A percentile compares a stretch with the other conserved stretches of the same genome.
These are phyloP conservation scores for Carex kokanica DNA, from an alignment of 176 grass and related monocot species.

Conservation along the genomic window DNA sequence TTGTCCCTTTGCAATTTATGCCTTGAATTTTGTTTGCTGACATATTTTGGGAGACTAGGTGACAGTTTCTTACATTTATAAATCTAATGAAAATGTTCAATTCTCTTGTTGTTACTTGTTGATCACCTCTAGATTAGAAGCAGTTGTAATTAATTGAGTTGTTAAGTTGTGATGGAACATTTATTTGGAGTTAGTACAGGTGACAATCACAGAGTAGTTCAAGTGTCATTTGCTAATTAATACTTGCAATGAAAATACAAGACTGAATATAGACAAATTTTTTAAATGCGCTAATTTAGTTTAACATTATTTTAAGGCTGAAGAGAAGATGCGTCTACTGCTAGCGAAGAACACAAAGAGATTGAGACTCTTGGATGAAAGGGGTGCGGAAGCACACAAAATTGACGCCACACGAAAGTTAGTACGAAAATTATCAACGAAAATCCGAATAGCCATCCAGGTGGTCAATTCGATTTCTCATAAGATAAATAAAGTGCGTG, in stretches of 20 bases:
- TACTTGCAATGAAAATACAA: slow-evolving; percentile 9
- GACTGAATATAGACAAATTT: neutral
- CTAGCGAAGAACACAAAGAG: slow-evolving; percentile 59
- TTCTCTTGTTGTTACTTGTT: neutral
- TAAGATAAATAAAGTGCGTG: slow-evolving; percentile 75
- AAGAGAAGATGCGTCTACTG: slow-evolving; percentile 84
- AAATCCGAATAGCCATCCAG: slow-evolving; percentile 67
- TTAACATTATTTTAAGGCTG: slow-evolving; percentile 36
- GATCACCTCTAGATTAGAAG: neutral
- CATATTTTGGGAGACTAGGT: neutral
- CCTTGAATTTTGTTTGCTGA: slow-evolving; percentile 4
- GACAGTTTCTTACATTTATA: neutral
- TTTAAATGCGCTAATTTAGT: neutral
- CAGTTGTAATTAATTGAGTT: slow-evolving; percentile 14
- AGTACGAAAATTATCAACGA: slow-evolving; percentile 63
- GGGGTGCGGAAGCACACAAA: slow-evolving; percentile 56
- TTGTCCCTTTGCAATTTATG: neutral
- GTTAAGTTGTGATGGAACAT: neutral
- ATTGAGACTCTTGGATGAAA: slow-evolving; percentile 61
- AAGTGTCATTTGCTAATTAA: slow-evolving; percentile 20
- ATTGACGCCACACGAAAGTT: slow-evolving; percentile 60
- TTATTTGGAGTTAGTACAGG: slow-evolving; percentile 1
- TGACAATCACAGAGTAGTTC: slow-evolving; percentile 9
- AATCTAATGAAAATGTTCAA: neutral
- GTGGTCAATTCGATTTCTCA: slow-evolving; percentile 70